Evolutionary conservation across 371 early-diverging fungal species (phyloP), one percentile per base, ranked within the genome.

Genomic region (Apophysomyces sp.): DNA sequence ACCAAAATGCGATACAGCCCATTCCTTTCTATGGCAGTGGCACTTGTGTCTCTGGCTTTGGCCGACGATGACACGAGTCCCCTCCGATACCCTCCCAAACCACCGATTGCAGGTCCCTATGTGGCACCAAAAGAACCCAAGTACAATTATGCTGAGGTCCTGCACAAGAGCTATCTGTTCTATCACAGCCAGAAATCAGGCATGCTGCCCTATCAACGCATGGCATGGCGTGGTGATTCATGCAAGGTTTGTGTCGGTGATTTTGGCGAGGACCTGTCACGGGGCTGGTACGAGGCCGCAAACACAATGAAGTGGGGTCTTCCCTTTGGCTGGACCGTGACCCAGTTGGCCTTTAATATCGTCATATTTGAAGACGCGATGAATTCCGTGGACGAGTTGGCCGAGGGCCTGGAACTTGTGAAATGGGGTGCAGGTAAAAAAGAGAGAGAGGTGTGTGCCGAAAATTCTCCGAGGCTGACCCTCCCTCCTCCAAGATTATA

Each of bases 271-370:
- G 86, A 85, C 57, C 53, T 85, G 4, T 78, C 78, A 0, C 78
- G 78, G 32, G 86, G 76, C 16, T 85, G 84, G 84, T 85, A 82
- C 58, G 86, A 85, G 54, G 86, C 86, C n/a, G 83, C 86, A 7
- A 85, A 85, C 52, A 83, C 86, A 6, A 83, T 85, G 84, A 85
- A 85, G 53, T 85, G 84, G 84, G 86, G 86, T 44, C 68, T 80
- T 4, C 86, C 86, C 0, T 65, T 81, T 28, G 83, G 75, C 6
- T 83, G 76, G 73, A 80, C 84, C 13, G 73, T 73, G 5, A 77
- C 76, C 4, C 82, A 82, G 52, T 66, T 83, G 24, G 83, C 81
- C 1, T 85, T 81, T 62, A 83, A 82, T 60, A 71, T 85, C 36
- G 68, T 75, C 57, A 66, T 77, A 29, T 83, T 78, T 76, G 78